Percentiles rank a stretch among this genome's conserved stretches.
Evolutionary conservation across 1,284 basidiomycete genomes (phyloP).

Genomic region (Psilocybe mexicana): DNA sequence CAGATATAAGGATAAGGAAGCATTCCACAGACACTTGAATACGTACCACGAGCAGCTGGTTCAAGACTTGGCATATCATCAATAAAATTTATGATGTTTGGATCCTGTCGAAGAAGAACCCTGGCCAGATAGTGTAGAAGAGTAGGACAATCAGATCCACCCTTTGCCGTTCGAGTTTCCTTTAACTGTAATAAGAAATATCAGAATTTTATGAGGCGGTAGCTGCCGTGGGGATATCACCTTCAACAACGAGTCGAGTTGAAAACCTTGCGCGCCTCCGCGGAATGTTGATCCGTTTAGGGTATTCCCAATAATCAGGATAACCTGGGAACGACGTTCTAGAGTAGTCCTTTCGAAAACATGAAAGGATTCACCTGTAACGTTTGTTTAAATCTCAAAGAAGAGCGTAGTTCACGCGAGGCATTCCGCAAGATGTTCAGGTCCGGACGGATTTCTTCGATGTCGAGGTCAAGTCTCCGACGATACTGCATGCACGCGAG

Average conservation of each 20-base stretch:
- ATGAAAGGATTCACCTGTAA: slow-evolving; percentile 53
- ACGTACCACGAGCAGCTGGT: slow-evolving; percentile 73
- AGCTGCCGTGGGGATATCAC: slow-evolving; percentile 35
- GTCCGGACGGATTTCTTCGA: slow-evolving; percentile 85
- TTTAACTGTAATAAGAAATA: slow-evolving; percentile 56
- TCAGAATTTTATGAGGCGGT: neutral
- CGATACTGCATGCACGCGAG: slow-evolving; percentile 85
- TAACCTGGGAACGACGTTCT: slow-evolving; percentile 41
- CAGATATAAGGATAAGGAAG: neutral
- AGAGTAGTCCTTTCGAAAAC: neutral
- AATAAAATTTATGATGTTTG: slow-evolving; percentile 69
- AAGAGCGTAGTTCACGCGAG: slow-evolving; percentile 71
- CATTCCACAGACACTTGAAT: neutral
- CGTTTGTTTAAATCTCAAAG: slow-evolving; percentile 67
- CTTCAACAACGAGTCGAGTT: slow-evolving; percentile 80
- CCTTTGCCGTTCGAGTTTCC: slow-evolving; percentile 79
- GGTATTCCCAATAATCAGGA: slow-evolving; percentile 79
- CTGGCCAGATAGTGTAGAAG: slow-evolving; percentile 85
- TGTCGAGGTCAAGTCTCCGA: slow-evolving; percentile 76
- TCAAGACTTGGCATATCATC: slow-evolving; percentile 84
- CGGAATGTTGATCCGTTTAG: slow-evolving; percentile 83
- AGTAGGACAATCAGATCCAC: slow-evolving; percentile 73
- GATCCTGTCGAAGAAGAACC: slow-evolving; percentile 71
- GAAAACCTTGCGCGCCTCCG: slow-evolving; percentile 83
- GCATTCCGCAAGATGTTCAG: slow-evolving; percentile 77